These are phyloP conservation scores for Diaporthe batatas DNA, from an alignment of 2,329 filamentous ascomycete genomes.

Conservation along the genomic window DNA sequence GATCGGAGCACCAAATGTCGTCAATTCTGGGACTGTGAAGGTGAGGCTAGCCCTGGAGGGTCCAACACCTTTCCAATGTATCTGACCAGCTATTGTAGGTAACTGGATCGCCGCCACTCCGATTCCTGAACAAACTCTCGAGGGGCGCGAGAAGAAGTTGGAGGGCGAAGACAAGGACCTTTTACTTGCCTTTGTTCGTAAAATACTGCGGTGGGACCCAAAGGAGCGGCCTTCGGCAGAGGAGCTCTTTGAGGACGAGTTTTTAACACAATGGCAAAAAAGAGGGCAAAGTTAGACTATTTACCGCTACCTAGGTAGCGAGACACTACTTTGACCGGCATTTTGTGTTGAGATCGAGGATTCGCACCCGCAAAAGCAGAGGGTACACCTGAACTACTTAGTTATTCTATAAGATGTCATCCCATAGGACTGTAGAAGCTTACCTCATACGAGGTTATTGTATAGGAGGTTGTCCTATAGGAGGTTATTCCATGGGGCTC, in stretches of 20 bases:
- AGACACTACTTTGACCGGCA: too few relatives aligned
- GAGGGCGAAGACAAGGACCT: conserved; percentile 46
- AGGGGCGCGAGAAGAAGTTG: conserved; percentile 44
- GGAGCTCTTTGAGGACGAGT: conserved; percentile 45
- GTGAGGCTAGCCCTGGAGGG: conserved; percentile 31
- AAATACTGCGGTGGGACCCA: conserved; percentile 47
- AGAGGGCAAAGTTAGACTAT: too few relatives aligned
- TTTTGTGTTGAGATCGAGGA: too few relatives aligned
- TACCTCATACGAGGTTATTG: too few relatives aligned
- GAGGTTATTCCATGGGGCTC: too few relatives aligned
- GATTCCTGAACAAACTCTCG: conserved; percentile 47
- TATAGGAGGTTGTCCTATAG: too few relatives aligned
- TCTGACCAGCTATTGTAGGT: conserved; percentile 42
- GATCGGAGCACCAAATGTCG: conserved; percentile 47
- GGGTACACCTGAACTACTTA: too few relatives aligned
- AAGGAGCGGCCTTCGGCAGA: conserved; percentile 47
- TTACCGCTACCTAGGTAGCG: too few relatives aligned
- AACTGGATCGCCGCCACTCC: conserved; percentile 48
- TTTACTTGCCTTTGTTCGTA: conserved; percentile 45
- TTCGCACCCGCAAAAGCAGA: too few relatives aligned
- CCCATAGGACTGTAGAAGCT: too few relatives aligned
- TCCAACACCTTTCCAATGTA: neutral
- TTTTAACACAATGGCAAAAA: conserved; percentile 24
- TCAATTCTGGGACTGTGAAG: conserved; percentile 46
- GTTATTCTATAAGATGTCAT: too few relatives aligned